phyloP scores from a whole-genome alignment of 257 asterid genomes.

The Fraxinus pennsylvanica region DNA sequence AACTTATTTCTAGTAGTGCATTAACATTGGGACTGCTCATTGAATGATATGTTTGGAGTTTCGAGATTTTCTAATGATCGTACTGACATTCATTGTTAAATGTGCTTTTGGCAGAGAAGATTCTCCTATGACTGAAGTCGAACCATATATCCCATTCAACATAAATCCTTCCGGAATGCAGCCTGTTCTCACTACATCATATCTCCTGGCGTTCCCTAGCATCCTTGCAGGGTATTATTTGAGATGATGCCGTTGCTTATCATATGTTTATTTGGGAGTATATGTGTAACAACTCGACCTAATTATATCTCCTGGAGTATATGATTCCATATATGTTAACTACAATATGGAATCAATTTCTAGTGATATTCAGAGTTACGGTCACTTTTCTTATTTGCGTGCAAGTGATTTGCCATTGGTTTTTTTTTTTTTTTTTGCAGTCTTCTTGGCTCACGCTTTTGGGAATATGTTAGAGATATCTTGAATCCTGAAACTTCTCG shows the following conservation, averaged over 20 bases:
- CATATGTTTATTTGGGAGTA: not conserved
- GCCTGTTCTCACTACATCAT: constrained; percentile 90
- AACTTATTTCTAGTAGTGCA: not conserved
- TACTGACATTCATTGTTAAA: constrained; percentile 15
- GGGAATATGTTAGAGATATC: constrained; percentile 67
- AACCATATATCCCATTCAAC: constrained; percentile 98
- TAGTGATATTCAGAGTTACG: not conserved
- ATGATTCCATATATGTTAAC: too few relatives aligned
- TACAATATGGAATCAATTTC: constrained; percentile 3
- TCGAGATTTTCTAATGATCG: not conserved
- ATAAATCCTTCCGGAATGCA: constrained; percentile 99
- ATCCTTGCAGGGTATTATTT: constrained; percentile 70
- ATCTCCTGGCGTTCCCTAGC: constrained; percentile 94
- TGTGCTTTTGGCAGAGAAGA: constrained; percentile 61
- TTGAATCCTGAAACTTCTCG: constrained; percentile 74
- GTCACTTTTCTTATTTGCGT: not conserved
- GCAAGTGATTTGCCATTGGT: not conserved
- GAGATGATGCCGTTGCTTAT: not conserved
- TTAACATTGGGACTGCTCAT: not conserved
- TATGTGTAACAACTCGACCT: not conserved
- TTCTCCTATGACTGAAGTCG: constrained; percentile 87
- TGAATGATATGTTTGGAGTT: not conserved
- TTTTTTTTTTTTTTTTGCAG: constrained; percentile 38
- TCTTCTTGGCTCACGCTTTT: constrained; percentile 72
- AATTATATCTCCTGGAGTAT: too few relatives aligned